A percentile compares a stretch with the other conserved stretches of the same genome.
Evolutionary conservation across 2,329 filamentous ascomycete genomes (phyloP).

Genomic region (Fusarium armeniacum): DNA sequence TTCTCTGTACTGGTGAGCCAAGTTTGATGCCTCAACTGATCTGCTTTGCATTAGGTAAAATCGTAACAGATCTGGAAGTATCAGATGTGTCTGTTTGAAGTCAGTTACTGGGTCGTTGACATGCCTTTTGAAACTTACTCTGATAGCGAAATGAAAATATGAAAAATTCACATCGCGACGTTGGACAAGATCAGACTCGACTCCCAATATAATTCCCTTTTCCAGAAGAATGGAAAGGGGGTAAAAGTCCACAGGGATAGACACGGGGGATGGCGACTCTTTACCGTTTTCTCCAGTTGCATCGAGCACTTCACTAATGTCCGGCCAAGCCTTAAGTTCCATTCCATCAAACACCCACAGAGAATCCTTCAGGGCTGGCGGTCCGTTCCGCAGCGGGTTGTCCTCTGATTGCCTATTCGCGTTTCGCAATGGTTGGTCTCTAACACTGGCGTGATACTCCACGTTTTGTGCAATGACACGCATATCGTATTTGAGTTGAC

Average conservation of each 20-base stretch:
- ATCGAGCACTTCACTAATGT: slow-evolving; percentile 85
- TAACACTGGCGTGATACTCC: slow-evolving; percentile 93
- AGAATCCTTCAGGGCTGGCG: slow-evolving; percentile 79
- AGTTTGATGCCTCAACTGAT: slow-evolving; percentile 81
- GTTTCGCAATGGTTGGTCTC: slow-evolving; percentile 76
- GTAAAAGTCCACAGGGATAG: slow-evolving; percentile 93
- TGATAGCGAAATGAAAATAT: slow-evolving; percentile 87
- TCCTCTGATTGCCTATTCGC: slow-evolving; percentile 50
- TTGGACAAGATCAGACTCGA: slow-evolving; percentile 95
- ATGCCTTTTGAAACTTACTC: slow-evolving; percentile 69
- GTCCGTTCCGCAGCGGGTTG: slow-evolving; percentile 45
- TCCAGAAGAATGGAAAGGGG: slow-evolving; percentile 88
- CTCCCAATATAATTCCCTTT: slow-evolving; percentile 90
- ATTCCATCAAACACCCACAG: slow-evolving; percentile 95
- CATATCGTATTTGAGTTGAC: slow-evolving; percentile 97
- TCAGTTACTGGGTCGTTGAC: slow-evolving; percentile 14
- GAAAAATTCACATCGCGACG: slow-evolving; percentile 92
- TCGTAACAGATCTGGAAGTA: slow-evolving; percentile 88
- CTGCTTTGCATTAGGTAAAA: slow-evolving; percentile 82
- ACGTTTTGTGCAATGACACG: slow-evolving; percentile 95
- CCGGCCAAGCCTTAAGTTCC: slow-evolving; percentile 88
- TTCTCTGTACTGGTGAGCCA: slow-evolving; percentile 87
- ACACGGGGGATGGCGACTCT: slow-evolving; percentile 80
- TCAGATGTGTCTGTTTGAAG: slow-evolving; percentile 81
- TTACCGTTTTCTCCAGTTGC: slow-evolving; percentile 75